Evolutionary conservation across 805 yeast species (phyloP), one percentile per base, ranked within the genome.

Genomic region (Wickerhamiella bombiphila): DNA sequence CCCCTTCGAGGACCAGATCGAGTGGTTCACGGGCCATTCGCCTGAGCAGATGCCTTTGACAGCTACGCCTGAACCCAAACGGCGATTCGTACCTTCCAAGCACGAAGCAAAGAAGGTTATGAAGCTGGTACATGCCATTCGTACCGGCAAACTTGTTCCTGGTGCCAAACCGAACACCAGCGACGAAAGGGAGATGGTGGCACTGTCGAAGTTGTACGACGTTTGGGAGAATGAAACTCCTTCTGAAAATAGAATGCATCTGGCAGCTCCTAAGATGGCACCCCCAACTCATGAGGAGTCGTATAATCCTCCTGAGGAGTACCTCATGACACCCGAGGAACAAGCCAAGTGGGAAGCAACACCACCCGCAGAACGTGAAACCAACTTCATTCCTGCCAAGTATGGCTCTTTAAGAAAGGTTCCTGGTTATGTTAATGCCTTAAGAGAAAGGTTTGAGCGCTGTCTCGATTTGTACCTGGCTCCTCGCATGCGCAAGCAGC

Each of bases 261-360:
- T 88, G 50, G 74, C 94, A 55, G 98, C 98, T 13, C 98, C 99
- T 28, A 88, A 91, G 58, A 50, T 83, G 50, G 75, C 94, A 13
- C 97, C 96, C 25, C 99, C 99, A 41, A 82, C 96, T 1, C 74
- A 91, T 55, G 98, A 88, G 48, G 95, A 88, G 63, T 76, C 91
- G 51, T 91, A 91, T 59, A 91, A 91, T 55, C 99, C 99, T 26
- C 99, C 99, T 4, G 94, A 70, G 53, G 99, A 91, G 64, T 91
- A 91, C 53, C 62, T 91, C 47, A 62, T 82, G 43, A 74, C 74
- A 11, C 80, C 74, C 34, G 88, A 83, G 52, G 97, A 88, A 56
- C 64, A 62, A 46, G 66, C 74, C 47, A 64, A 69, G 50, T 81
- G 88, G 81, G 71, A 72, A 46, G 70, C 69, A 32, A 57, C 64